Conservation (phyloP, 1,284 basidiomycete genomes). For the Pseudozyma thailandica region DNA sequence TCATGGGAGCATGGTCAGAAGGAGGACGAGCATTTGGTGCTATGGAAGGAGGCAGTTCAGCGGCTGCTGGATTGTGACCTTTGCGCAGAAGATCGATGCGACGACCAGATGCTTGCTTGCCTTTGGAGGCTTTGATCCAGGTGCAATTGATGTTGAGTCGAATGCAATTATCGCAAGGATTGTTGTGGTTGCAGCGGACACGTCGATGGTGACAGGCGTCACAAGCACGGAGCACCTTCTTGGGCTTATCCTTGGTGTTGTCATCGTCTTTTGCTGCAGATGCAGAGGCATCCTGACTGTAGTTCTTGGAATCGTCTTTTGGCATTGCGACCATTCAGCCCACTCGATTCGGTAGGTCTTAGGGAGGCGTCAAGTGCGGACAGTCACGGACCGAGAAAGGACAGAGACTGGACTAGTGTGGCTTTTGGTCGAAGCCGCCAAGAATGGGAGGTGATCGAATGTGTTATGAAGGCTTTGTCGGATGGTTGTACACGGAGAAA, state of each 20-base stretch:
- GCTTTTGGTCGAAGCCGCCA: background rate
- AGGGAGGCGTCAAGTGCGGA: background rate
- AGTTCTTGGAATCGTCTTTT: slow-evolving; percentile 35
- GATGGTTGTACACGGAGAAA: slow-evolving; percentile 1
- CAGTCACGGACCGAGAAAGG: background rate
- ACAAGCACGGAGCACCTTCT: slow-evolving; percentile 47
- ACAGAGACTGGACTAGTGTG: background rate
- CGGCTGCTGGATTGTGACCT: slow-evolving; percentile 46
- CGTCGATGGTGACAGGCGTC: slow-evolving; percentile 52
- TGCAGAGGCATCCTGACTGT: slow-evolving; percentile 13
- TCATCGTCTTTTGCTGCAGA: slow-evolving; percentile 22
- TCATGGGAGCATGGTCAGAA: slow-evolving; percentile 19
- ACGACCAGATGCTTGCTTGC: slow-evolving; percentile 50
- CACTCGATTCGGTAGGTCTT: background rate
- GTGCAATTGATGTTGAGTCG: slow-evolving; percentile 59
- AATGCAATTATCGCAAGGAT: slow-evolving; percentile 59
- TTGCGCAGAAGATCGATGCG: slow-evolving; percentile 49
- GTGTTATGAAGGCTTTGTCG: slow-evolving; percentile 2
- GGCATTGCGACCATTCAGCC: slow-evolving; percentile 23
- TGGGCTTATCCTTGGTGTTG: slow-evolving; percentile 41
- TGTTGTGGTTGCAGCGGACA: slow-evolving; percentile 56
- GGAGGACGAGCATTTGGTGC: slow-evolving; percentile 5
- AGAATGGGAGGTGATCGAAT: slow-evolving; percentile 6
- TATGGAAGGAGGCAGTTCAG: slow-evolving; percentile 21
- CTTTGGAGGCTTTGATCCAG: slow-evolving; percentile 57